Base-by-base conservation (phyloP, 2,329 filamentous ascomycete species). In the Alternaria atra region DNA sequence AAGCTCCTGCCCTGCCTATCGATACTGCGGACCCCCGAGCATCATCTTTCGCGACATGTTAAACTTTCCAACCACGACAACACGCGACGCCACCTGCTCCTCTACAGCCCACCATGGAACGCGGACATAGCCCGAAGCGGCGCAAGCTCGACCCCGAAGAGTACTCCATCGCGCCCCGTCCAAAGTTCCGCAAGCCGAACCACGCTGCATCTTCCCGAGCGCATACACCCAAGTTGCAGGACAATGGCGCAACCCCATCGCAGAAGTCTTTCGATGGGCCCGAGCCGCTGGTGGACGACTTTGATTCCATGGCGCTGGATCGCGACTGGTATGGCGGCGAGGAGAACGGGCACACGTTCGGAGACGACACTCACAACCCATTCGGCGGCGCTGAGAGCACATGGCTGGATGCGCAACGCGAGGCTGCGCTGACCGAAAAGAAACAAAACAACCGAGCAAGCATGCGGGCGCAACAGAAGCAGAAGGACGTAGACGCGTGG, bases 401-500 rank as follows among this genome's bases (percentile, higher is more conserved):
- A 20, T 89, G 90, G 77, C 90, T 90, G 79, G 93, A 93, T 64
- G 89, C 92, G 75, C 88, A 92, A 73, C 84, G 85, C 25, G 93
- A 97, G 78, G 86, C 86, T 15, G 90, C 89, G 13, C 81, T 93
- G 76, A 84, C 89, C 8, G 92, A 96, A 79, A 95, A 92, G 84
- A 95, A 95, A 82, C 85, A 89, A 5, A 89, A 86, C 53, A 89
- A 86, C 71, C 84, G 88, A 4, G 85, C 91, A 76, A 92, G 88
- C 74, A 91, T 91, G 44, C 86, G 91, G 52, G 89, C 90, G 62
- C 85, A 92, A 59, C 93, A 97, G 79, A 92, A 94, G 71, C 92
- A 97, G 77, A 93, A 91, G 75, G 95, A 99, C 75, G 93, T 95
- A 43, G 95, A 99, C 80, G 94, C 94, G 0, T 99, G 95, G 95